Conservation (phyloP, 78 protist genomes). For the Polysphondylium violaceum region DNA sequence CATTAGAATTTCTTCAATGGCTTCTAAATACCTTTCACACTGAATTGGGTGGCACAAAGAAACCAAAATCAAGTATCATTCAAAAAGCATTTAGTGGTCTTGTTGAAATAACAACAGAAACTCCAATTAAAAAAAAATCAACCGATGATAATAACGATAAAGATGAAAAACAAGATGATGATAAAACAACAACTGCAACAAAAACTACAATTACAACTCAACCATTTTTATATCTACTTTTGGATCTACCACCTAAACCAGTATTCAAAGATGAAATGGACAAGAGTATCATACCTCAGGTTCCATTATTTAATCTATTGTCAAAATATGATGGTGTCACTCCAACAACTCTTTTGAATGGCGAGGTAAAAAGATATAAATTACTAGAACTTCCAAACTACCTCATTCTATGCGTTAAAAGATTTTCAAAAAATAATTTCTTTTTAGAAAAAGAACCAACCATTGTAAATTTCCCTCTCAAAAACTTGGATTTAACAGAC, state of each 20-base stretch:
- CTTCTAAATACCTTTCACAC: conserved; percentile 81
- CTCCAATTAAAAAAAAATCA: neutral
- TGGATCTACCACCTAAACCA: conserved; percentile 96
- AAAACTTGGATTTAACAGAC: conserved; percentile 89
- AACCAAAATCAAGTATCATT: conserved; percentile 66
- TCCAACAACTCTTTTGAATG: conserved; percentile 2
- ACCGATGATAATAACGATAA: neutral
- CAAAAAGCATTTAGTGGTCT: conserved; percentile 82
- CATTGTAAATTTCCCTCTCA: conserved; percentile 95
- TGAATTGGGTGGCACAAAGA: conserved; percentile 47
- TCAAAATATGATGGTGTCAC: conserved; percentile 89
- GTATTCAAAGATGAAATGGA: conserved; percentile 92
- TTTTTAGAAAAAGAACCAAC: conserved; percentile 95
- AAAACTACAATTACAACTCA: neutral
- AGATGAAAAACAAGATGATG: neutral
- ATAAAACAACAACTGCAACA: neutral
- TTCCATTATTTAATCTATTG: conserved; percentile 78
- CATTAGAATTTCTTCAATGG: conserved; percentile 92
- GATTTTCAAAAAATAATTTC: conserved; percentile 93
- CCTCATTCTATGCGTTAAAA: conserved; percentile 89
- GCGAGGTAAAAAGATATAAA: conserved; percentile 74
- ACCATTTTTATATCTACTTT: conserved; percentile 80
- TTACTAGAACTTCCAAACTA: conserved; percentile 89
- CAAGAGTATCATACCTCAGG: conserved; percentile 90
- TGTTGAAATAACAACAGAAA: conserved; percentile 46